These are phyloP conservation scores for Eucalyptus albens DNA, from an alignment of 345 rosid genomes.

Conservation along the genomic window DNA sequence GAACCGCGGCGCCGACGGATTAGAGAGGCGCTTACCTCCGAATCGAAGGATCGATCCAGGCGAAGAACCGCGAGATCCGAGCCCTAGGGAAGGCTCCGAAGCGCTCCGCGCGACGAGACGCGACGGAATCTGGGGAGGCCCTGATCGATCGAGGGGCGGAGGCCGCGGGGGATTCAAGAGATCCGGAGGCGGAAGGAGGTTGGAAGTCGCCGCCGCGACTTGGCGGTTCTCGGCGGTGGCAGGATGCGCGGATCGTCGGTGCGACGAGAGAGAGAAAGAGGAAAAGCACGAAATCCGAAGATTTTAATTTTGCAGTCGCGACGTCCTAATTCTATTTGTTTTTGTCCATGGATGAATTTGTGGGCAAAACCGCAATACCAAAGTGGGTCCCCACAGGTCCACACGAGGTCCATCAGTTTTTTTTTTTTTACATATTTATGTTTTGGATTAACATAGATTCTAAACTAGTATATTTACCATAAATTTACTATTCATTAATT, in stretches of 20 bases:
- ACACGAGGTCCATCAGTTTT: not conserved
- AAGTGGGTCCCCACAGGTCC: not conserved
- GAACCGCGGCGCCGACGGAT: not conserved
- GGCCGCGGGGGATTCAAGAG: not conserved
- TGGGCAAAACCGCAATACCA: not conserved
- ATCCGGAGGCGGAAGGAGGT: not conserved
- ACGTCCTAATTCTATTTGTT: not conserved
- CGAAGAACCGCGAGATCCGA: not conserved
- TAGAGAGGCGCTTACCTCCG: not conserved
- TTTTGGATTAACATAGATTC: not conserved
- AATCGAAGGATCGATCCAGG: not conserved
- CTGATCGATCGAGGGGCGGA: not conserved
- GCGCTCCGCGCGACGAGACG: not conserved
- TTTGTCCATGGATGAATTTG: not conserved
- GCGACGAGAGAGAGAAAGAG: not conserved
- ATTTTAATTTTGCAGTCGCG: not conserved
- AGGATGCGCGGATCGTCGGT: not conserved
- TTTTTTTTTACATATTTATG: not conserved
- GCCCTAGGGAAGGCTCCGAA: not conserved
- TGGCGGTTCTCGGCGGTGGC: not conserved
- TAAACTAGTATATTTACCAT: fast-evolving
- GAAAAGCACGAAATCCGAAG: not conserved
- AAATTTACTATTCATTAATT: no score
- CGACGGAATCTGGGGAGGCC: not conserved
- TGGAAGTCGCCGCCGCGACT: not conserved